These are phyloP conservation scores for Samsoniella hepiali DNA, from an alignment of 2,329 filamentous ascomycete genomes.

Conservation along the genomic window DNA sequence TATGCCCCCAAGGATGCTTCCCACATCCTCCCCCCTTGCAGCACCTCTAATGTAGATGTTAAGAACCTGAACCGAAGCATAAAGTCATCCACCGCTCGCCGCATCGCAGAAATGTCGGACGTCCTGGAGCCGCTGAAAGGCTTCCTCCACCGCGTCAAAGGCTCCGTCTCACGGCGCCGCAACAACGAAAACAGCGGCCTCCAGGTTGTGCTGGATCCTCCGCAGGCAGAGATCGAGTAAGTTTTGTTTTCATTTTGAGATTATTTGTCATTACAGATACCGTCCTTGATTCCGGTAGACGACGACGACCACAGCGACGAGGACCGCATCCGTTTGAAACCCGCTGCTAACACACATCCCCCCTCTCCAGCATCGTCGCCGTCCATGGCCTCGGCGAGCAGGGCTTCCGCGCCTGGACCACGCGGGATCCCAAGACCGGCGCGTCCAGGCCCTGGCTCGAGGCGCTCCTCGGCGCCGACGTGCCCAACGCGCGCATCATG, in stretches of 20 bases:
- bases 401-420: constrained; percentile 28
- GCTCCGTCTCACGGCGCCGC: constrained; percentile 23
- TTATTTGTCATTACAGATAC: too few relatives aligned
- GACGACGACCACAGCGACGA: too few relatives aligned
- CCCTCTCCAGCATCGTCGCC: constrained; percentile 26
- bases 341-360: not conserved
- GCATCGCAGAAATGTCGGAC: constrained; percentile 22
- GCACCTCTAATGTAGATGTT: not conserved
- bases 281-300: too few relatives aligned
- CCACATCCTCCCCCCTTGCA: not conserved
- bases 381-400: constrained; percentile 28
- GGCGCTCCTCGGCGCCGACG: constrained; percentile 25
- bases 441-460: constrained; percentile 27
- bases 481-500: constrained; percentile 29
- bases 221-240: constrained; percentile 27
- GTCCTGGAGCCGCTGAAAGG: constrained; percentile 25
- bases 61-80: not conserved
- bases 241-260: not conserved
- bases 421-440: constrained; percentile 21
- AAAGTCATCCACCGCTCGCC: not conserved
- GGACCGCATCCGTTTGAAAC: not conserved
- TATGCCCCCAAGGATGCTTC: not conserved
- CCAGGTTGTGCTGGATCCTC: constrained; percentile 24
- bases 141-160: constrained; percentile 25
- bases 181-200: constrained; percentile 23